phyloP scores from a whole-genome alignment of 2,329 filamentous ascomycete genomes.

The Botrytis byssoidea region DNA sequence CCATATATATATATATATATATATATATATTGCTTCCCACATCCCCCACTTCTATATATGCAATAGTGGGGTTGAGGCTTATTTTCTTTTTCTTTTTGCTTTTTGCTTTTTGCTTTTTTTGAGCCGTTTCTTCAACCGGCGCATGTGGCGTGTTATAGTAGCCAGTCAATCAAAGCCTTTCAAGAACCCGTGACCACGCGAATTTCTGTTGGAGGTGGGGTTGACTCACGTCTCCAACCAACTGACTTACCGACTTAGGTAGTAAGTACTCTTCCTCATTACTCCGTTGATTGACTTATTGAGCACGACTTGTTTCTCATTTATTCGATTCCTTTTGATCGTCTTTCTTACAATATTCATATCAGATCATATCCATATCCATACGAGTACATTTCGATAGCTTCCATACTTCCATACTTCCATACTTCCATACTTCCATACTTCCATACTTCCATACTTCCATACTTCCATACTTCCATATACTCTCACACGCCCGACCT shows the following conservation, averaged over 20 bases:
- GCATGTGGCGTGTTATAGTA: not conserved
- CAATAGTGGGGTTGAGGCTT: constrained; percentile 6
- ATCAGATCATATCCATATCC: not conserved
- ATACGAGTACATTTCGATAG: not conserved
- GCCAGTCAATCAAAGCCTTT: not conserved
- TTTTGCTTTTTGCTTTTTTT: not conserved
- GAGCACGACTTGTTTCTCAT: not conserved
- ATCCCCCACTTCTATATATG: not conserved
- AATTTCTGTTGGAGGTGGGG: not conserved
- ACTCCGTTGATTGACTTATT: not conserved
- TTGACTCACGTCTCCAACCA: constrained; percentile 5
- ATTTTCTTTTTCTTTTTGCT: not conserved
- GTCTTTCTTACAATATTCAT: not conserved
- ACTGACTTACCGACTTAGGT: not conserved
- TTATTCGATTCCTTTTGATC: not conserved
- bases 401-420: not conserved
- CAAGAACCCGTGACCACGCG: not conserved
- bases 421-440: no score
- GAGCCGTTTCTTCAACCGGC: not conserved
- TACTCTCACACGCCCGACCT: no score
- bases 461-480: not conserved
- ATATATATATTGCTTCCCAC: not conserved
- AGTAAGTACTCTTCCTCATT: not conserved
- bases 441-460: not conserved
- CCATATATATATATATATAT: not conserved